A percentile compares a stretch with the other conserved stretches of the same genome.
phyloP scores from a whole-genome alignment of 805 yeast genomes.

The Kregervanrija pseudodelftensis region DNA sequence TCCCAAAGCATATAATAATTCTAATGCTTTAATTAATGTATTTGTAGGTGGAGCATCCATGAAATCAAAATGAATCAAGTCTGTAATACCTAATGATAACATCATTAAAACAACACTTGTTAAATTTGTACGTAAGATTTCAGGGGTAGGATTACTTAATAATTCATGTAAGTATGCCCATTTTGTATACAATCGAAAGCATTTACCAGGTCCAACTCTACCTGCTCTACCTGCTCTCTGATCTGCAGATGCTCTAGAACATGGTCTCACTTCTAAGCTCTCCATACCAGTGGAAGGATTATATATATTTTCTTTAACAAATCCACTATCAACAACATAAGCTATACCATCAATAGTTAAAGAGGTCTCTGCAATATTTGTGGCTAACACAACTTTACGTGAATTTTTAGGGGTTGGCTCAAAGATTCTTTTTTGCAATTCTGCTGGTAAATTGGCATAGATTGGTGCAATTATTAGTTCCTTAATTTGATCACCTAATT shows the following conservation, averaged over 20 bases:
- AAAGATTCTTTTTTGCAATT: conserved; percentile 72
- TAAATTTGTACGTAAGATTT: conserved; percentile 79
- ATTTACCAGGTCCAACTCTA: conserved; percentile 93
- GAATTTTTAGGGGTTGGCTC: conserved; percentile 76
- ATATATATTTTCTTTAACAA: conserved; percentile 84
- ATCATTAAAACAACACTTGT: conserved; percentile 69
- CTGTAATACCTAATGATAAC: conserved; percentile 78
- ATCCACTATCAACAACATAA: conserved; percentile 92
- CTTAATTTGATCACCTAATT: conserved; percentile 46
- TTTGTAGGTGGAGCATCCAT: conserved; percentile 83
- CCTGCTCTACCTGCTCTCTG: conserved; percentile 99
- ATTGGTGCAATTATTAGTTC: conserved; percentile 77
- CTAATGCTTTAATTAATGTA: conserved; percentile 67
- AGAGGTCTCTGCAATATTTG: conserved; percentile 96
- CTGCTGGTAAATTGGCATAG: conserved; percentile 86
- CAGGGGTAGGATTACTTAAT: conserved; percentile 79
- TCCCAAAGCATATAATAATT: conserved; percentile 76
- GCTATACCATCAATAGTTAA: conserved; percentile 94
- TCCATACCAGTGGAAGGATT: conserved; percentile 88
- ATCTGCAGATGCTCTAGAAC: conserved; percentile 92
- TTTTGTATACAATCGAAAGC: conserved; percentile 83
- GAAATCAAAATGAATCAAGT: conserved; percentile 76
- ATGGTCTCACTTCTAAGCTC: conserved; percentile 75
- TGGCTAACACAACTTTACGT: conserved; percentile 86
- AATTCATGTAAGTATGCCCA: conserved; percentile 74